phyloP scores from a whole-genome alignment of 2,329 filamentous ascomycete genomes.

The Leptographium wingfieldii region DNA sequence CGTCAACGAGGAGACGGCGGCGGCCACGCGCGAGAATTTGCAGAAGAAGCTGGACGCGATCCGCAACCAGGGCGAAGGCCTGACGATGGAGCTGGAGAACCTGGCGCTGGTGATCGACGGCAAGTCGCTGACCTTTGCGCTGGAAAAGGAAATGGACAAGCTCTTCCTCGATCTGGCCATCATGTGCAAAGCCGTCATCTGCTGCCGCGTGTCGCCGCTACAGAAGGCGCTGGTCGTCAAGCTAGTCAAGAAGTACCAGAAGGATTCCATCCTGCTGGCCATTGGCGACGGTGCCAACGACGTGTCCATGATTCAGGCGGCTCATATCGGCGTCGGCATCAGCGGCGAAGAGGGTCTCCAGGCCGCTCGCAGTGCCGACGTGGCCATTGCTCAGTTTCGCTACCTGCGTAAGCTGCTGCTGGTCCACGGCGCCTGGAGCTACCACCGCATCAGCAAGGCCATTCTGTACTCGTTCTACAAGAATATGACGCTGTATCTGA shows the following conservation, averaged over 20 bases:
- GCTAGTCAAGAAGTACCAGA: conserved; percentile 82
- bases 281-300: conserved; percentile 98
- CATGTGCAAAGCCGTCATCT: conserved; percentile 98
- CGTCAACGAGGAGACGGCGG: conserved; percentile 76
- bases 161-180: conserved; percentile 85
- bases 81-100: conserved; percentile 63
- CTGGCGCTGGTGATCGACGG: conserved; percentile 91
- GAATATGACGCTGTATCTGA: conserved; percentile 97
- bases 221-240: conserved; percentile 98
- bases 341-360: conserved; percentile 95
- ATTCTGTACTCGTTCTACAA: conserved; percentile 99
- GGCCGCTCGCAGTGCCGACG: conserved; percentile 88
- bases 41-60: conserved; percentile 91
- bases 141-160: conserved; percentile 90
- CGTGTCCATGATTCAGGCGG: conserved; percentile 99
- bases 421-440: conserved; percentile 95
- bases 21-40: conserved; percentile 74
- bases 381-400: conserved; percentile 90
- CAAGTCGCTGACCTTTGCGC: conserved; percentile 82
- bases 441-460: conserved; percentile 91
- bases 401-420: conserved; percentile 87
- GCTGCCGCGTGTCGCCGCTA: conserved; percentile 89
- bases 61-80: conserved; percentile 63
- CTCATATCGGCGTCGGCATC: conserved; percentile 95
- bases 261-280: conserved; percentile 81